phyloP scores from a whole-genome alignment of 331 rosid species.

The Stylosanthes scabra region DNA sequence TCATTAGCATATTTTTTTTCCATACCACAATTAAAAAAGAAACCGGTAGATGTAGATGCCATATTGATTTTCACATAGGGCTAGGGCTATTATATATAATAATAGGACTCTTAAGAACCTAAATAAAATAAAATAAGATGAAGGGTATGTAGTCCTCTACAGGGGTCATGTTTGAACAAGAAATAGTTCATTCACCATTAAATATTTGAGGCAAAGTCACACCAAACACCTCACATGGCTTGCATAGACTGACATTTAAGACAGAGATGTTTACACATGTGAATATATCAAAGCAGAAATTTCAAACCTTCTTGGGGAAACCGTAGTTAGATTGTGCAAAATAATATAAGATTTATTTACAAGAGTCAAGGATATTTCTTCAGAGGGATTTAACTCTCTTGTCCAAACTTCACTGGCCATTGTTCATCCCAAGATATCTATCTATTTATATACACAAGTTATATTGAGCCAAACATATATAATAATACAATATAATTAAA shows the following conservation, averaged over 20 bases:
- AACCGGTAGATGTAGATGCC: constrained; percentile 47
- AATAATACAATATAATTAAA: neutral
- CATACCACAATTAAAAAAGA: constrained; percentile 35
- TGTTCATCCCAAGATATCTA: constrained; percentile 41
- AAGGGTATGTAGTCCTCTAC: constrained; percentile 50
- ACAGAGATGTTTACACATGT: constrained; percentile 58
- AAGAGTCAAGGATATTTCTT: constrained; percentile 52
- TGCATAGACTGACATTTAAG: constrained; percentile 60
- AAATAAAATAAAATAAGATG: neutral
- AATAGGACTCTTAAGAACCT: too few species aligned
- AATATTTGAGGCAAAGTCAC: constrained; percentile 49
- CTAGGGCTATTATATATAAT: constrained; percentile 21
- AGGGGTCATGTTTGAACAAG: constrained; percentile 64
- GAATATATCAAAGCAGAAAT: constrained; percentile 42
- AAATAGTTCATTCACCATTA: constrained; percentile 58
- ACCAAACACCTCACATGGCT: constrained; percentile 84
- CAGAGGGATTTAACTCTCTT: constrained; percentile 40
- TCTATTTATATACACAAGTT: constrained; percentile 23
- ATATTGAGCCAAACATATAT: constrained; percentile 27
- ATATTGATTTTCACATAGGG: constrained; percentile 46
- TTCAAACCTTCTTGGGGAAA: constrained; percentile 55
- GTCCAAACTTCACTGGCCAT: constrained; percentile 36
- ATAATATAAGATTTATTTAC: constrained; percentile 51
- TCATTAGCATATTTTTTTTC: constrained; percentile 41
- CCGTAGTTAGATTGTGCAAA: constrained; percentile 37